Evolutionary conservation across 2,329 filamentous ascomycete species (phyloP).

Genomic region (Byssoonygena ceratinophila): DNA sequence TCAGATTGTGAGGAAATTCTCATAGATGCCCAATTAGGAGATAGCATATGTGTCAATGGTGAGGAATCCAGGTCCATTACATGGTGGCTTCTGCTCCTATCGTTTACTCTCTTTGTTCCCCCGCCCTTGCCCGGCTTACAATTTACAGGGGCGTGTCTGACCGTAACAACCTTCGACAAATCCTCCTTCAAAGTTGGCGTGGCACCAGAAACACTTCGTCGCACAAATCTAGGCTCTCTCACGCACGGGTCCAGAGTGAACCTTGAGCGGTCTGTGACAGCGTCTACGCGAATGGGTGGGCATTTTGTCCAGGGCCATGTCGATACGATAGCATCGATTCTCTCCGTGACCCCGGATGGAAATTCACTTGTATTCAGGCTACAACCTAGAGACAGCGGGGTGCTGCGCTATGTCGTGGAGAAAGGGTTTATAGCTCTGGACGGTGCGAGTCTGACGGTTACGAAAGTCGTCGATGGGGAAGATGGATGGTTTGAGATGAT

Average conservation of each 20-base stretch:
- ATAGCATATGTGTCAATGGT: slow-evolving; percentile 92
- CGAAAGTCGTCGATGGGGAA: slow-evolving; percentile 65
- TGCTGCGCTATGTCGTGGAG: slow-evolving; percentile 82
- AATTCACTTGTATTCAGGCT: slow-evolving; percentile 85
- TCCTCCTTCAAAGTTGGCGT: slow-evolving; percentile 78
- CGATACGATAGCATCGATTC: slow-evolving; percentile 72
- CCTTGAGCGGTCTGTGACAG: slow-evolving; percentile 84
- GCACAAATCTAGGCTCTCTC: slow-evolving; percentile 83
- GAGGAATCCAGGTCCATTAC: slow-evolving; percentile 9
- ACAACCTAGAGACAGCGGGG: slow-evolving; percentile 54
- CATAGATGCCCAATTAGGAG: slow-evolving; percentile 70
- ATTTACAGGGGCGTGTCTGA: slow-evolving; percentile 65
- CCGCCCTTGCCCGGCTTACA: background rate
- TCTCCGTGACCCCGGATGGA: slow-evolving; percentile 65
- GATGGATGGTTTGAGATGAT: slow-evolving; percentile 91
- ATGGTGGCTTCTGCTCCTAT: background rate
- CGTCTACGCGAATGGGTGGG: slow-evolving; percentile 89
- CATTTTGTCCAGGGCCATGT: slow-evolving; percentile 98
- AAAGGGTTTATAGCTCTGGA: slow-evolving; percentile 95
- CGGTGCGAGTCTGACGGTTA: slow-evolving; percentile 87
- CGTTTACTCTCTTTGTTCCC: background rate
- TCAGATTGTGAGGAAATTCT: slow-evolving; percentile 65
- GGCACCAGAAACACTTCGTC: slow-evolving; percentile 86
- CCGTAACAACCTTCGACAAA: slow-evolving; percentile 61
- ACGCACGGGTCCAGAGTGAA: slow-evolving; percentile 61